Base-by-base conservation (phyloP, 2,329 filamentous ascomycete genomes). In the Venturia asperata region DNA sequence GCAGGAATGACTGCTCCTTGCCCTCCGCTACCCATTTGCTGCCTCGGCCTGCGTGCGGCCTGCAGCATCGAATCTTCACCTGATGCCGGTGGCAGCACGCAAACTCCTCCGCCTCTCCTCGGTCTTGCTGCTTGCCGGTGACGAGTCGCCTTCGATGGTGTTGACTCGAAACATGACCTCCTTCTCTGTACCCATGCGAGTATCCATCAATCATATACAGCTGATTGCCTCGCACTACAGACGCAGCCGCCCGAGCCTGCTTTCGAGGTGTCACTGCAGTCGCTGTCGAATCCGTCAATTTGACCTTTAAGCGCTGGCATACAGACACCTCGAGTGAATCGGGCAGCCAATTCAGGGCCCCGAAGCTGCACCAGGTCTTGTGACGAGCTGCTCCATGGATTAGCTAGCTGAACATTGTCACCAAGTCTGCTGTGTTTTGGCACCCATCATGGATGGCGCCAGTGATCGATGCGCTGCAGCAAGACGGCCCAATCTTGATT, bases 171-270 rank as follows among this genome's bases (percentile, higher is more conserved):
- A 56, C 24, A 34, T 34, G 27, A n/a, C 47, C 47, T n/a, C 5
- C 17, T 17, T 52, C 24, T 56, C 4, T 5, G 11, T 37, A 37
- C 13, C 49, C 49, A 37, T 34, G 49, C 17, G 27, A 17, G 49
- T 34, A 6, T 27, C 27, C 49, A 37, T 56, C 24, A 56, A 56
- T 58, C 52, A 37, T 11, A 5, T 24, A 58, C 11, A 19, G 15
- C 52, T n/a, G 19, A 58, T 30, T 10, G 37, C 9, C n/a, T 27
- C 21, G 27, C 52, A 37, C 52, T 58, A 34, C 52, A 58, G 15
- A 21, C 52, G 52, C 52, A 58, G 19, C 52, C 52, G 52, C 30
- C 52, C 30, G 27, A 58, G 30, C 52, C 52, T 58, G 52, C 52
- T 9, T 58, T 21, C 17, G 11, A 58, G 7, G 30, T 58, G 52